Evolutionary conservation across 164 flowering plant genomes (phyloP).

Genomic region (Vitis vinifera): ASM3070453v1 NC_081809.1:3645501-3646000

Average conservation of each 20-base stretch:
- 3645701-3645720: not conserved
- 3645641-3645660: not conserved
- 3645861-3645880: constrained; percentile 8
- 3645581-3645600: too few relatives aligned
- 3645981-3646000: too few relatives aligned
- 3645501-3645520: too few relatives aligned
- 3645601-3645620: too few relatives aligned
- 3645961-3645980: too few relatives aligned
- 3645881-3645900: not conserved
- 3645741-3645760: constrained; percentile 88
- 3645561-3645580: too few relatives aligned
- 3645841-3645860: not conserved
- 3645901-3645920: not conserved
- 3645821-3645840: not conserved
- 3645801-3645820: constrained; percentile 73
- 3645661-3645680: not conserved
- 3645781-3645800: constrained; percentile 84
- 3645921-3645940: too few relatives aligned
- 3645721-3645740: not conserved
- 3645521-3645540: too few relatives aligned
- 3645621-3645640: too few relatives aligned
- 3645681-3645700: not conserved
- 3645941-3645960: too few relatives aligned
- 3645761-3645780: constrained; percentile 95
- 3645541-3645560: too few relatives aligned